A percentile compares a stretch with the other conserved stretches of the same genome.
Conservation (phyloP, 768 basidiomycete genomes). For the Hydnomerulius pinastri region DNA sequence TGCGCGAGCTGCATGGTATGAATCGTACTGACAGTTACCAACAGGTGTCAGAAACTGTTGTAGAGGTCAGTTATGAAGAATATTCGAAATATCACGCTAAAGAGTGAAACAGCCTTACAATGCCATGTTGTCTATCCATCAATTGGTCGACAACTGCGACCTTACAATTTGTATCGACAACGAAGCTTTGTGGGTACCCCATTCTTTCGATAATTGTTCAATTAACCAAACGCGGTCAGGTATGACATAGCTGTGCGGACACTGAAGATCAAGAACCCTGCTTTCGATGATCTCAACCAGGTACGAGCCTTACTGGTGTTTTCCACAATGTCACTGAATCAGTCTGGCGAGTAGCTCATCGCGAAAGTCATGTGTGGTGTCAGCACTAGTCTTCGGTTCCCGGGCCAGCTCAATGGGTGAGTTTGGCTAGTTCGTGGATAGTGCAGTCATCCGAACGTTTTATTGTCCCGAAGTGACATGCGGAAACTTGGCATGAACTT, state of each 20-base stretch:
- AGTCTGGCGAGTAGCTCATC: conserved; percentile 51
- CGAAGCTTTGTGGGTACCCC: conserved; percentile 66
- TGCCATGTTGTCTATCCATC: conserved; percentile 79
- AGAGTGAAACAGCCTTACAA: conserved; percentile 67
- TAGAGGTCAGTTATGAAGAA: conserved; percentile 42
- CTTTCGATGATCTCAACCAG: conserved; percentile 68
- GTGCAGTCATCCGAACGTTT: conserved; percentile 4
- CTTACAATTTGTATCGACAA: conserved; percentile 86
- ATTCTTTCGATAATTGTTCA: not conserved
- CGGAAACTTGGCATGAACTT: conserved; percentile 93
- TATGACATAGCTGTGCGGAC: conserved; percentile 72
- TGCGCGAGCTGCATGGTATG: not conserved
- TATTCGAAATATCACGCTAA: conserved; percentile 9
- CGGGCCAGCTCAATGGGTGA: conserved; percentile 90
- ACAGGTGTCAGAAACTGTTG: conserved; percentile 50
- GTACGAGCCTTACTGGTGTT: conserved; percentile 38
- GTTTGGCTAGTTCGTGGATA: conserved; percentile 15
- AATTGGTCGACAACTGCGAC: conserved; percentile 88
- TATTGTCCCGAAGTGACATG: conserved; percentile 56
- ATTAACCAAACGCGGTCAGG: conserved; percentile 35
- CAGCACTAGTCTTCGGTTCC: conserved; percentile 89
- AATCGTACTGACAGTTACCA: conserved; percentile 11
- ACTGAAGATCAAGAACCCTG: conserved; percentile 63
- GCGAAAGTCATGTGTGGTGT: conserved; percentile 94
- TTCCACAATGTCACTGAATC: not conserved